phyloP scores from a whole-genome alignment of 2,329 filamentous ascomycete genomes.

The Lecanosticta acicola region DNA sequence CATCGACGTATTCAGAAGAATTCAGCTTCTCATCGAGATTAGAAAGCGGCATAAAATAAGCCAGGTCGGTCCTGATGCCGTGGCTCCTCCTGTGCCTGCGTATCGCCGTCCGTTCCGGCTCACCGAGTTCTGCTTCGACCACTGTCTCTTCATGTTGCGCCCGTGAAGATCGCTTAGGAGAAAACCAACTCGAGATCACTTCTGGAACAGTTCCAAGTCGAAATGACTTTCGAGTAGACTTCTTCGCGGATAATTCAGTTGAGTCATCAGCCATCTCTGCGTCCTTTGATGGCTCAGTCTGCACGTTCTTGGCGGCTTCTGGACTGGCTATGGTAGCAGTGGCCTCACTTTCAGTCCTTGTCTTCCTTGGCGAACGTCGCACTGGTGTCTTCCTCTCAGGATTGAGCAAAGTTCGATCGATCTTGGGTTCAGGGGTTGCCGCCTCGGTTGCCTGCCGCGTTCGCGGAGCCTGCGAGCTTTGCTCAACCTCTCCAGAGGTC shows the following conservation, averaged over 20 bases:
- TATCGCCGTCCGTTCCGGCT: neutral
- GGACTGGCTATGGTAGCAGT: no score
- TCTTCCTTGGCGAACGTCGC: conserved; percentile 3
- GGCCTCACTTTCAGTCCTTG: neutral
- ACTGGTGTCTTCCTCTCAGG: neutral
- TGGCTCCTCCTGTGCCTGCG: neutral
- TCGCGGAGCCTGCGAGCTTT: neutral
- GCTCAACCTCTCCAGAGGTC: neutral
- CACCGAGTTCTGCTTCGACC: neutral
- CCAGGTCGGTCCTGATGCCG: conserved; percentile 38
- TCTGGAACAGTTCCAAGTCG: conserved; percentile 31
- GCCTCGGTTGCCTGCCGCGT: neutral
- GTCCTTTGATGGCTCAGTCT: no score
- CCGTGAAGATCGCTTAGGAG: conserved; percentile 24
- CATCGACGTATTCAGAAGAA: conserved; percentile 37
- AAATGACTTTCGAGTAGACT: conserved; percentile 23
- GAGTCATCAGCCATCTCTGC: no score
- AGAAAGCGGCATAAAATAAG: conserved; percentile 44
- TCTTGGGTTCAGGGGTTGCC: neutral
- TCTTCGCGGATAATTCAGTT: no score
- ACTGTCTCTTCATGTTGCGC: conserved; percentile 5
- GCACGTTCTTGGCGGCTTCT: no score
- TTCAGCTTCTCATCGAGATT: conserved; percentile 38
- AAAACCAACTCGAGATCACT: conserved; percentile 35
- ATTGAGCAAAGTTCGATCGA: neutral